phyloP scores from a whole-genome alignment of 495 filamentous ascomycete species.

The Entonaema liquescens region DNA sequence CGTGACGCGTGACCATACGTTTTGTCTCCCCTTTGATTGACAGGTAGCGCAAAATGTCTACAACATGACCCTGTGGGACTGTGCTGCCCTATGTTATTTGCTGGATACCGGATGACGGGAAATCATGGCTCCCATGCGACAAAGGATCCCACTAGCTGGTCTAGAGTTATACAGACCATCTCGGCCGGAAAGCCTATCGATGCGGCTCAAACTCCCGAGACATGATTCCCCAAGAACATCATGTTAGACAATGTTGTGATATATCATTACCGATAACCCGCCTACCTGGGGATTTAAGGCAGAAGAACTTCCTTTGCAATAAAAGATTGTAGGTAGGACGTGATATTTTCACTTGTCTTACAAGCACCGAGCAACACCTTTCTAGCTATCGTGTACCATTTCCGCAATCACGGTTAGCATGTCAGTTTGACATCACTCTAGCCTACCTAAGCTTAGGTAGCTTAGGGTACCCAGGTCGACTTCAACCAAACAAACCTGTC shows the following conservation, averaged over 20 bases:
- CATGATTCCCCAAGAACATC: background rate
- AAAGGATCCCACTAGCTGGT: background rate
- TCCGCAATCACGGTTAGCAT: background rate
- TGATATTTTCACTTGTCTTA: conserved; percentile 1
- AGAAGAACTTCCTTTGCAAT: background rate
- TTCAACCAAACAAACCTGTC: background rate
- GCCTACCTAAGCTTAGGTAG: too few species aligned
- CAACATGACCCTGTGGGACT: background rate
- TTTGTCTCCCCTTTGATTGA: background rate
- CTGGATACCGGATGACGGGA: background rate
- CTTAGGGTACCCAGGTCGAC: too few species aligned
- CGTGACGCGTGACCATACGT: background rate
- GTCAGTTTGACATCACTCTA: background rate
- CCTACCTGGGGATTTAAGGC: background rate
- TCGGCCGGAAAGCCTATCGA: conserved; percentile 4
- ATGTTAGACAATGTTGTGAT: background rate
- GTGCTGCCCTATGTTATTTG: background rate
- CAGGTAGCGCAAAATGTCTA: conserved; percentile 10
- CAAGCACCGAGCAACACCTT: conserved; percentile 1
- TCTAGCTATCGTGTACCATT: conserved; percentile 1
- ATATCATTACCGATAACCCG: background rate
- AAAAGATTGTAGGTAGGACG: conserved; percentile 1
- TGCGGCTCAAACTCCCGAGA: conserved; percentile 19
- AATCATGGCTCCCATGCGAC: background rate
- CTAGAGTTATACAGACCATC: conserved; percentile 7